Evolutionary conservation across 805 yeast species (phyloP).

Genomic region (Candida xiaguanensis): DNA sequence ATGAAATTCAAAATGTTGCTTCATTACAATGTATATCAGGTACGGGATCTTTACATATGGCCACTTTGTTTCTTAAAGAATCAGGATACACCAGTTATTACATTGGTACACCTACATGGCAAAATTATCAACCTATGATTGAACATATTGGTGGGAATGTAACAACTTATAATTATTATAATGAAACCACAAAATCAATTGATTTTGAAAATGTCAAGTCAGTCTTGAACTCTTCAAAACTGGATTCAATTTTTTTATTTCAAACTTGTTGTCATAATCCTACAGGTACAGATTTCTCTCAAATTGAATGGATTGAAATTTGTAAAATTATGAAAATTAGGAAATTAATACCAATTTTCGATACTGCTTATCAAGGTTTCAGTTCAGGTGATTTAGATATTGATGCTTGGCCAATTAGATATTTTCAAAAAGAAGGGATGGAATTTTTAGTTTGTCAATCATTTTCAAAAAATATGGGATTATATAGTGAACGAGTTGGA

Average conservation of each 20-base stretch:
- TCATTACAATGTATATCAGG: slow-evolving; percentile 41
- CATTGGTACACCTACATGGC: slow-evolving; percentile 40
- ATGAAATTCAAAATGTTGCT: slow-evolving; percentile 21
- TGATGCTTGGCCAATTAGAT: slow-evolving; percentile 40
- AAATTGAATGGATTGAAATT: slow-evolving; percentile 35
- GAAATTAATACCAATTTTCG: slow-evolving; percentile 30
- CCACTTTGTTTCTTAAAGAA: slow-evolving; percentile 22
- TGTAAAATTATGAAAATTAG: slow-evolving; percentile 21
- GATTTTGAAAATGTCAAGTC: slow-evolving; percentile 24
- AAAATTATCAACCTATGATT: slow-evolving; percentile 35
- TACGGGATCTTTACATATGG: slow-evolving; percentile 41
- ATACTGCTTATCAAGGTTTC: slow-evolving; percentile 43
- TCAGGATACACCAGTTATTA: slow-evolving; percentile 24
- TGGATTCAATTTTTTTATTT: slow-evolving; percentile 31
- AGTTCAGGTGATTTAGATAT: slow-evolving; percentile 58
- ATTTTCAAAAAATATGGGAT: slow-evolving; percentile 40
- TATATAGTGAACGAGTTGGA: slow-evolving; percentile 39
- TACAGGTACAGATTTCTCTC: slow-evolving; percentile 37
- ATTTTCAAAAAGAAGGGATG: slow-evolving; percentile 28
- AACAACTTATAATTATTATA: slow-evolving; percentile 28
- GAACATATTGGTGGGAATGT: slow-evolving; percentile 26
- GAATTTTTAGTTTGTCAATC: slow-evolving; percentile 43
- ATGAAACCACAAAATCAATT: slow-evolving; percentile 21
- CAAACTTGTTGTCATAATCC: slow-evolving; percentile 47
- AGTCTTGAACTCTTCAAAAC: slow-evolving; percentile 29